phyloP scores from a whole-genome alignment of 148 eudicot species.

The Chenopodium berlandieri region DNA sequence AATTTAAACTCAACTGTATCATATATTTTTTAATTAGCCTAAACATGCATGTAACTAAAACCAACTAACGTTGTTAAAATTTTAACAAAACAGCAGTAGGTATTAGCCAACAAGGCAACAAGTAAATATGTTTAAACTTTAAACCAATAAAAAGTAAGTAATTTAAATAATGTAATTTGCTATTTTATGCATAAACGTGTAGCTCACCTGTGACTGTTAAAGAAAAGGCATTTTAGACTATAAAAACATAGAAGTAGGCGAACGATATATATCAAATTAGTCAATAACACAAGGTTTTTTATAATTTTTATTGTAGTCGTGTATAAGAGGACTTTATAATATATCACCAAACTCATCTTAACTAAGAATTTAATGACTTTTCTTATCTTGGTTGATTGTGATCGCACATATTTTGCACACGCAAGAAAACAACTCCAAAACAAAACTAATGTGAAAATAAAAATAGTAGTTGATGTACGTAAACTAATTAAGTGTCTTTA shows the following conservation, averaged over 20 bases:
- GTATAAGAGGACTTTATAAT: not conserved
- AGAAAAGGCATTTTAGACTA: not conserved
- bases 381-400: constrained; percentile 1
- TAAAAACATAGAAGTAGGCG: not conserved
- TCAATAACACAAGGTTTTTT: not conserved
- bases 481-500: too few species aligned
- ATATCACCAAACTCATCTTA: not conserved
- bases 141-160: not conserved
- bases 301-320: not conserved
- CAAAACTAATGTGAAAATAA: not conserved
- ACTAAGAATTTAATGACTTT: not conserved
- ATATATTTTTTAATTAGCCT: too few species aligned
- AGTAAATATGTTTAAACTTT: too few species aligned
- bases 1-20: too few species aligned
- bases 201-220: not conserved
- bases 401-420: not conserved
- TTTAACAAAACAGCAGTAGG: too few species aligned
- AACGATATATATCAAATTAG: not conserved
- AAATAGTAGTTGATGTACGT: not conserved
- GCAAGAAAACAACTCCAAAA: not conserved
- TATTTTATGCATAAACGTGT: not conserved
- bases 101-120: too few species aligned
- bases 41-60: too few species aligned
- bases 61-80: too few species aligned
- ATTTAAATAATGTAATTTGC: not conserved